Base-by-base conservation (phyloP, 805 yeast species). In the Barnettozyma botsteinii region DNA sequence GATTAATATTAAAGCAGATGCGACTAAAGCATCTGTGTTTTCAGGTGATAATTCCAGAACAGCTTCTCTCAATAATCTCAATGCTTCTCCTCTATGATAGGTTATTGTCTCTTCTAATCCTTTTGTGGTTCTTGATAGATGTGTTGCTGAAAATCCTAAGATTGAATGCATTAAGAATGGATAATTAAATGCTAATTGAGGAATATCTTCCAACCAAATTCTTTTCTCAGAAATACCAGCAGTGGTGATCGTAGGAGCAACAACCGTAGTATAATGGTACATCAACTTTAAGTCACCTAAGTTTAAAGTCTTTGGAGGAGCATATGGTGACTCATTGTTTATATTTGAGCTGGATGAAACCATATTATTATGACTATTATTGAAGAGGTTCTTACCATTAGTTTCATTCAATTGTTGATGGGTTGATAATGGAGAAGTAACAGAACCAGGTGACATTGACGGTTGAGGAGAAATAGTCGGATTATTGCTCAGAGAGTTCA, bases 101-200 rank as follows among this genome's bases (percentile, higher is more conserved):
- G 94, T 85, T 7, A 87, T 93, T 48, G 84, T 80, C 53, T 81
- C 83, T 53, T 84, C 93, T 46, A 83, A 68, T 0, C 89, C 85
- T 33, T 77, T 70, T 50, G 81, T 85, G 3, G 83, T 78, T 45
- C 95, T 66, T 5, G 93, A 79, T 37, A 89, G 64, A 64, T 91
- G 97, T 0, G 97, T 86, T 2, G 97, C 97, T 41, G 95, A 80
- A 54, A 91, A 85, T 20, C 95, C 95, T 39, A 91, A 66, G 12
- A 91, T 71, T 1, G 95, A 81, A 57, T 91, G 97, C 96, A 91
- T 87, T 49, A 91, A 67, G 53, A 86, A 88, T 13, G 96, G 95
- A 57, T 81, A 81, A 41, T 81, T 76, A 62, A 89, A 87, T 5
- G 97, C 95, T 42, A 89, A 67, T 66, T 80, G 76, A 0, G 96